phyloP scores from a whole-genome alignment of 306 rosid species.

The Corylus americana region DNA sequence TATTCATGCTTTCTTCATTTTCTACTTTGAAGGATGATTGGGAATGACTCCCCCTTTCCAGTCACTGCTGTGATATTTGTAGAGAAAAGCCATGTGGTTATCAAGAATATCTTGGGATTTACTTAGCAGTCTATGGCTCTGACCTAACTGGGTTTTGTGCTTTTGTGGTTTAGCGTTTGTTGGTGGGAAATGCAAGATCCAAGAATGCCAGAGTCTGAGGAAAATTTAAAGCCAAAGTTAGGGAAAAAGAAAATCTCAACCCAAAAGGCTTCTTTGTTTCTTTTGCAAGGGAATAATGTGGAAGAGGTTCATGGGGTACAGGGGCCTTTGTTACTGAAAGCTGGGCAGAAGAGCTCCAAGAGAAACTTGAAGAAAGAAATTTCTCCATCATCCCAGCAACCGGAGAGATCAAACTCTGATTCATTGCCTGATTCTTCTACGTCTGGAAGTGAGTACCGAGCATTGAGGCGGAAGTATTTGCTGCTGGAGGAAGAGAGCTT shows the following conservation, averaged over 20 bases:
- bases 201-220: constrained; percentile 59
- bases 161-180: constrained; percentile 11
- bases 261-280: constrained; percentile 46
- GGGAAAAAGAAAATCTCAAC: constrained; percentile 55
- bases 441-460: constrained; percentile 73
- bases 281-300: constrained; percentile 43
- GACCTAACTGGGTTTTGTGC: too few relatives aligned
- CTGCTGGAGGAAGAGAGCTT: constrained; percentile 82
- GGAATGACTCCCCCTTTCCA: not conserved
- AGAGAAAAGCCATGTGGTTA: not conserved
- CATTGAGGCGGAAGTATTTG: constrained; percentile 71
- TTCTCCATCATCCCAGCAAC: constrained; percentile 56
- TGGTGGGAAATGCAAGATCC: constrained; percentile 53
- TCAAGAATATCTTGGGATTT: not conserved
- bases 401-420: constrained; percentile 82
- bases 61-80: not conserved
- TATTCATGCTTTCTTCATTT: not conserved
- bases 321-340: constrained; percentile 39
- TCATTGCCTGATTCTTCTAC: constrained; percentile 75
- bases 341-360: constrained; percentile 59
- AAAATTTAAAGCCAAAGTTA: constrained; percentile 47
- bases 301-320: constrained; percentile 38
- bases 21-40: not conserved
- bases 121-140: too few relatives aligned
- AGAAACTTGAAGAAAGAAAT: constrained; percentile 53